Base-by-base conservation (phyloP, 1,139 yeast genomes). In the Candida pseudocylindracea region DNA sequence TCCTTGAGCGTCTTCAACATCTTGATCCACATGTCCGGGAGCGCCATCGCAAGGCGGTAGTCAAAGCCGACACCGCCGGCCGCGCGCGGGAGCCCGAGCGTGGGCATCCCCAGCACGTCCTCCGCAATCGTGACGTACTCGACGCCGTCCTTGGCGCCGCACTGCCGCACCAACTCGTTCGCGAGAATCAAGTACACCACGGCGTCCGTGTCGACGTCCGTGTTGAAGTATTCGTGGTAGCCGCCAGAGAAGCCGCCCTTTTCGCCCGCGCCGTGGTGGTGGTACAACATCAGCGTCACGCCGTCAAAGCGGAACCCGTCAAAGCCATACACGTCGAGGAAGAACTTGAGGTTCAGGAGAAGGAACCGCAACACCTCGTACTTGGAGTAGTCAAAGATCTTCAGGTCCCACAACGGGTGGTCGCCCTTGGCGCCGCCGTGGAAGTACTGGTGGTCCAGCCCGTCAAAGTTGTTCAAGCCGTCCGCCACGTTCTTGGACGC, bases 11-110 rank as follows among this genome's bases (percentile, higher is more conserved):
- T 95, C 49, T 88, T 88, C 43, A 88, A 55, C 33, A 83, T 55
- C 51, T 88, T 88, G 54, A 88, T 88, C 96, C 98, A 88, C 96
- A 85, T 85, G 51, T 88, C 98, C 6, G 98, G 98, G 38, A 88
- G 63, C 1, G 96, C 96, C 98, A 88, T 88, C 2, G 93, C 91
- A 36, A 88, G 60, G 41, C 96, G 63, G 50, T 85, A 88, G 48
- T 85, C 91, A 46, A 85, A 88, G 0, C 95, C 98, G 41, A 79
- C 72, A 34, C 98, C 98, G 33, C 96, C 96, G 28, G 57, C 50
- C 0, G 44, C 37, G 31, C 80, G 62, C 8, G 91, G 73, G 33
- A 80, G 53, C 53, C 96, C 85, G 34, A 88, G 57, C 1, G 95
- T 81, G 28, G 98, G 98, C 79, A 88, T 88, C 11, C 98, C 98